These are phyloP conservation scores for Schrenkiella parvula DNA, from an alignment of 345 rosid genomes.

Conservation along the genomic window DNA sequence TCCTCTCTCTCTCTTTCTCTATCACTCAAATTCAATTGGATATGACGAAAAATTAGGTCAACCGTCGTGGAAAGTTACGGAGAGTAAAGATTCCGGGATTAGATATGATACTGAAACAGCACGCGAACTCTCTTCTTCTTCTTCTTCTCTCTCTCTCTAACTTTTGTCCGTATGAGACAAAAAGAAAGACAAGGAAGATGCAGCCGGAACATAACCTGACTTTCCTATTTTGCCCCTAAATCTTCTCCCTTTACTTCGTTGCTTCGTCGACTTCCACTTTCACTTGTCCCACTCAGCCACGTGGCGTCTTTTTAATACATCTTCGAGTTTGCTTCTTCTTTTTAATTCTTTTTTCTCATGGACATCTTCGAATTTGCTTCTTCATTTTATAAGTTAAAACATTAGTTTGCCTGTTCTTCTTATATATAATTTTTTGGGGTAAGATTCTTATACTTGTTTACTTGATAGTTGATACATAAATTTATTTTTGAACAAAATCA, in stretches of 20 bases:
- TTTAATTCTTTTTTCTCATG: neutral
- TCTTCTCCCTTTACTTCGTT: neutral
- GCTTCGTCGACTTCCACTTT: slow-evolving; percentile 25
- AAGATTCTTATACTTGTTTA: neutral
- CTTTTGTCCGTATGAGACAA: slow-evolving; percentile 30
- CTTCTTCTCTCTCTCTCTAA: neutral
- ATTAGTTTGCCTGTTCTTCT: neutral
- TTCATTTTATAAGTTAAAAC: neutral
- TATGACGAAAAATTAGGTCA: slow-evolving; percentile 46
- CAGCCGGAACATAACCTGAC: neutral
- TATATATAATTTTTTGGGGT: no score
- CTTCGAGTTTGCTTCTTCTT: neutral
- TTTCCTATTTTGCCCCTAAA: slow-evolving; percentile 24
- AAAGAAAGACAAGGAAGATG: slow-evolving; percentile 32
- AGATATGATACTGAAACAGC: slow-evolving; percentile 30
- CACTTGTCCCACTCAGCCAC: slow-evolving; percentile 23
- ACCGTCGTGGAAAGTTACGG: slow-evolving; percentile 41
- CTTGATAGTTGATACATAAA: neutral
- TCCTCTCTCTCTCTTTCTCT: neutral
- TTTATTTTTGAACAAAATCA: no score
- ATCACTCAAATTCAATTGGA: slow-evolving; percentile 15
- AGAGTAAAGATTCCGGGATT: slow-evolving; percentile 23
- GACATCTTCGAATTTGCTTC: no score
- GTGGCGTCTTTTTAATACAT: neutral
- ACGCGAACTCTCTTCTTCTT: slow-evolving; percentile 24